Percentiles rank a stretch among this genome's conserved stretches.
Conservation (phyloP, 1,284 basidiomycete genomes). For the Agaricales sp. region DNA sequence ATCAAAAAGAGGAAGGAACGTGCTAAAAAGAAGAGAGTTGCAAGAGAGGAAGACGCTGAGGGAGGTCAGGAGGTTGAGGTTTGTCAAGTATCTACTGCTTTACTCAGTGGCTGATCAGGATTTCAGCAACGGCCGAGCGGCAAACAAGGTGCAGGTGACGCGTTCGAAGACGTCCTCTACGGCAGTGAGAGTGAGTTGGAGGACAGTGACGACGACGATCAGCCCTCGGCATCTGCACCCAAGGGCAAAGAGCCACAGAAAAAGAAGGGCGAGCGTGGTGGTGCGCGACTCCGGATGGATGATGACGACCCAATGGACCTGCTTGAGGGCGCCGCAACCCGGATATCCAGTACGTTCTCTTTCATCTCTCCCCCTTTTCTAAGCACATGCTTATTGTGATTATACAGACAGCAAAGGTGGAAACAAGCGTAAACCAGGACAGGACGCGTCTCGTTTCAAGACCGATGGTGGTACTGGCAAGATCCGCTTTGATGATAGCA, state of each 20-base stretch:
- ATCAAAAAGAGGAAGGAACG: constrained; percentile 90
- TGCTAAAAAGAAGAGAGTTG: constrained; percentile 68
- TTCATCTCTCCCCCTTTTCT: constrained; percentile 1
- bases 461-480: constrained; percentile 82
- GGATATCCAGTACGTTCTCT: constrained; percentile 57
- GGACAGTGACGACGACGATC: constrained; percentile 62
- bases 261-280: constrained; percentile 22
- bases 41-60: constrained; percentile 28
- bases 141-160: constrained; percentile 63
- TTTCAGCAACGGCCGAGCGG: constrained; percentile 22
- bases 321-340: constrained; percentile 73
- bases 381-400: constrained; percentile 6
- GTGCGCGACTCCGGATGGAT: constrained; percentile 73
- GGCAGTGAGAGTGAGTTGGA: constrained; percentile 85
- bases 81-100: constrained; percentile 4
- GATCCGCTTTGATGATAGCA: constrained; percentile 69
- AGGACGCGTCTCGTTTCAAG: constrained; percentile 83
- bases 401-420: constrained; percentile 30
- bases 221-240: constrained; percentile 22
- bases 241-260: constrained; percentile 19
- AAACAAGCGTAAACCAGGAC: constrained; percentile 66
- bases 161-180: constrained; percentile 93
- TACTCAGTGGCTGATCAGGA: constrained; percentile 7
- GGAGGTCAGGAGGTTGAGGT: constrained; percentile 42
- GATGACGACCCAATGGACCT: constrained; percentile 96